Base-by-base conservation (phyloP, 768 basidiomycete genomes). In the Russula vinacea region DNA sequence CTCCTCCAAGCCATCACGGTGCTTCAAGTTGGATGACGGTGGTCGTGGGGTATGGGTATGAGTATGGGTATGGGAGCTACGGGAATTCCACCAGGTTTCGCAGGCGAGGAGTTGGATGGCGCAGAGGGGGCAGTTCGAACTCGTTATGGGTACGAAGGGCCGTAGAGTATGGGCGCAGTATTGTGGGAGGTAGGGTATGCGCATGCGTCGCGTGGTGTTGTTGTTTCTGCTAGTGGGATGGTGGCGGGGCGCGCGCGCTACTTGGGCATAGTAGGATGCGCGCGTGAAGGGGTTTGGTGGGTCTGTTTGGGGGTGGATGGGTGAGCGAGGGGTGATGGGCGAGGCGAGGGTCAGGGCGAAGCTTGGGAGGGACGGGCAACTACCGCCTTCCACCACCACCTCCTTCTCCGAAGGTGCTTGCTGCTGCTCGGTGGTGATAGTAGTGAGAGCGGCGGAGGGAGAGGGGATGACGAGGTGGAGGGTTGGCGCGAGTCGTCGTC, bases 111-210 rank as follows among this genome's bases (percentile, higher is more conserved):
- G 50, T 19, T 61, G 59, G 11, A 29, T 24, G 10, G n/a, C 14
- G 24, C 56, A 63, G 16, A 16, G n/a, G 4, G 17, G 10, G 32
- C 56, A 63, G 11, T 24, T 35, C 26, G 6, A 19, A 7, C 19
- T 44, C 26, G 6, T 26, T 3, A n/a, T 24, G 7, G 44, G 22
- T 5, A 49, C 8, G 61, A n/a, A 40, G 1, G 29, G 22, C 1
- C 50, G 19, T 1, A 45, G 19, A 2, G 37, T 49, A n/a, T 64
- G 63, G 3, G 39, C n/a, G 24, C 64, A 65, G 32, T 17, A 39
- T n/a, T 44, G 53, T 1, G 64, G 64, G 39, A 65, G 59, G 49
- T 50, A 33, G 10, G 64, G 58, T 1, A 60, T 59, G 33, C 49
- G 54, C 7, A n/a, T 17, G 22, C 29, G 29, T 5, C 29, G 29